These are phyloP conservation scores for Hansenula lynferdii DNA, from an alignment of 1,139 yeast species.

Conservation along the genomic window DNA sequence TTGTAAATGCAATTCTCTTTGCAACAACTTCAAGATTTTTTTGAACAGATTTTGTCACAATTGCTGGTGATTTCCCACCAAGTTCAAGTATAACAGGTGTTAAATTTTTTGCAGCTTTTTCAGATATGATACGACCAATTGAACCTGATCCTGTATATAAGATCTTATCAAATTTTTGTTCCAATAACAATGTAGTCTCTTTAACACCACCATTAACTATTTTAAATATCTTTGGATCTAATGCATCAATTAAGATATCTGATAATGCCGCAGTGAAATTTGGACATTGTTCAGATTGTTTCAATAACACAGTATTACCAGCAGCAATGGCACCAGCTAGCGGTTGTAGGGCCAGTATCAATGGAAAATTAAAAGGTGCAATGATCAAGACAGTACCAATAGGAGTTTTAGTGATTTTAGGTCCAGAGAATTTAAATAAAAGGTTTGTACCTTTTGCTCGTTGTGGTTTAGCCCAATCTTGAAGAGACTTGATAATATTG, in stretches of 20 bases:
- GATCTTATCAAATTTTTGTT: conserved; percentile 73
- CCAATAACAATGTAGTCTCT: conserved; percentile 61
- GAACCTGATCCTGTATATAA: conserved; percentile 78
- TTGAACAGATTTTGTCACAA: conserved; percentile 50
- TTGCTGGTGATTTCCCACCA: conserved; percentile 91
- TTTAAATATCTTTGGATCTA: conserved; percentile 48
- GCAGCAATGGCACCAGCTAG: conserved; percentile 80
- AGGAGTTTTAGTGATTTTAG: conserved; percentile 61
- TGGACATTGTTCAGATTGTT: conserved; percentile 77
- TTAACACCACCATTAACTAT: conserved; percentile 71
- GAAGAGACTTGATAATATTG: conserved; percentile 54
- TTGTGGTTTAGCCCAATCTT: conserved; percentile 58
- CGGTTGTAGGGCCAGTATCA: conserved; percentile 59
- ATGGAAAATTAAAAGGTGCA: conserved; percentile 87
- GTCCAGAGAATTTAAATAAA: conserved; percentile 39
- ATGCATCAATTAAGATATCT: conserved; percentile 46
- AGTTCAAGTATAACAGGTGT: conserved; percentile 82
- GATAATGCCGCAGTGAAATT: conserved; percentile 53
- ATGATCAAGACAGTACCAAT: conserved; percentile 73
- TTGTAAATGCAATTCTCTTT: conserved; percentile 71
- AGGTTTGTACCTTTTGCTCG: conserved; percentile 37
- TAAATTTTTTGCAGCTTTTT: conserved; percentile 76
- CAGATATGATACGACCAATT: conserved; percentile 76
- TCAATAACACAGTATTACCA: conserved; percentile 79
- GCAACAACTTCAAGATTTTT: conserved; percentile 49